Evolutionary conservation across 2,329 filamentous ascomycete genomes (phyloP).

Genomic region (Beauveria scarabaeidicola): DNA sequence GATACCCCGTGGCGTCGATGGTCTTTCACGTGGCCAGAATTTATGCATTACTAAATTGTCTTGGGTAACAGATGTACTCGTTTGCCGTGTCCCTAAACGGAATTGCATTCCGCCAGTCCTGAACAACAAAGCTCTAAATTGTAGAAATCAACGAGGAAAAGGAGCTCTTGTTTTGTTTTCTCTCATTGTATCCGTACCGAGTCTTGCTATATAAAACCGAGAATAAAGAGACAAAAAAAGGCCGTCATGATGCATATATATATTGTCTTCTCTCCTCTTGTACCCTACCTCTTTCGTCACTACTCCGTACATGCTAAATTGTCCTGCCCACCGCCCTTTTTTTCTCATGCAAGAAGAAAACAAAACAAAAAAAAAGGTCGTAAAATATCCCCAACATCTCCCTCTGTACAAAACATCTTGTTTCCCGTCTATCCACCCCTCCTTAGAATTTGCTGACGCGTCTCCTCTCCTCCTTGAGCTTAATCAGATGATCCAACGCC

Average conservation of each 20-base stretch:
- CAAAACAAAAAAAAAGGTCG: neutral
- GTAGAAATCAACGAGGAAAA: neutral
- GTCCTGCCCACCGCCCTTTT: neutral
- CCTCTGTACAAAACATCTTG: neutral
- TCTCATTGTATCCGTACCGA: neutral
- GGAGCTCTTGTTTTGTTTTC: neutral
- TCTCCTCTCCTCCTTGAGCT: slow-evolving; percentile 40
- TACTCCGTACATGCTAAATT: slow-evolving; percentile 3
- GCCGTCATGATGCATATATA: neutral
- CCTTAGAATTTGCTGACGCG: slow-evolving; percentile 28
- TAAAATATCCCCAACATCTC: neutral
- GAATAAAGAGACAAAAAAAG: neutral
- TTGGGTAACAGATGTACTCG: too few relatives aligned
- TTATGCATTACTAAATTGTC: neutral
- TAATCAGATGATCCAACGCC: slow-evolving; percentile 46
- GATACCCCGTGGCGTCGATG: neutral
- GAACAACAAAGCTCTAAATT: neutral
- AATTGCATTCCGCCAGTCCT: neutral
- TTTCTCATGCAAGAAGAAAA: neutral
- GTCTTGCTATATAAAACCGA: neutral
- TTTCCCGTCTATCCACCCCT: neutral
- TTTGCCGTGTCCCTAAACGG: neutral
- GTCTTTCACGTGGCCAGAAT: neutral
- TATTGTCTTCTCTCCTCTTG: neutral
- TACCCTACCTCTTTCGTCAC: neutral